These are phyloP conservation scores for Oryza meyeriana DNA, from an alignment of 176 grass and related monocot genomes.

Conservation along the genomic window DNA sequence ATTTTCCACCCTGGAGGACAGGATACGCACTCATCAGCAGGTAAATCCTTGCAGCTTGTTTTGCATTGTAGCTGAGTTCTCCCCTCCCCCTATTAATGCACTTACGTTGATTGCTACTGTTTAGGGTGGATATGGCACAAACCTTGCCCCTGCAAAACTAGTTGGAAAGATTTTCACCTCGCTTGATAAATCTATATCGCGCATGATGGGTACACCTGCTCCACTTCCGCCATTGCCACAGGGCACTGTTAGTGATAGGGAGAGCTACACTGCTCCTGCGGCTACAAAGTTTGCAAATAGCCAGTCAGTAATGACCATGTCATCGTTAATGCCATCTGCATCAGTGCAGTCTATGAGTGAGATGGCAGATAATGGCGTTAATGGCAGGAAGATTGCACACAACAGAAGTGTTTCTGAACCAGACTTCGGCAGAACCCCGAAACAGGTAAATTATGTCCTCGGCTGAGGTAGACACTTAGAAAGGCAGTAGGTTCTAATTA, in stretches of 20 bases:
- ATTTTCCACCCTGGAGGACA: slow-evolving; percentile 83
- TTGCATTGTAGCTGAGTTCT: slow-evolving; percentile 3
- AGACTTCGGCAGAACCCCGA: slow-evolving; percentile 81
- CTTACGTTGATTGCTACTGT: slow-evolving; percentile 7
- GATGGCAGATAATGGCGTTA: slow-evolving; percentile 45
- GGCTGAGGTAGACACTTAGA: slow-evolving; percentile 6
- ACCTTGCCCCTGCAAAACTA: slow-evolving; percentile 74
- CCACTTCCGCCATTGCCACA: slow-evolving; percentile 71
- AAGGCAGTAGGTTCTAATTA: neutral
- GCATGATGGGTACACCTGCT: slow-evolving; percentile 88
- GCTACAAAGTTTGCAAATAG: slow-evolving; percentile 75
- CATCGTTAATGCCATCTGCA: slow-evolving; percentile 64
- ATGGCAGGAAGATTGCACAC: slow-evolving; percentile 60
- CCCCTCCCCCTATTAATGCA: neutral
- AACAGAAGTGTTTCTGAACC: slow-evolving; percentile 97
- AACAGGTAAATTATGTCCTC: slow-evolving; percentile 52
- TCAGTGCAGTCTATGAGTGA: slow-evolving; percentile 76
- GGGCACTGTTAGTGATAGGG: slow-evolving; percentile 51
- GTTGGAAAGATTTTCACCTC: slow-evolving; percentile 89
- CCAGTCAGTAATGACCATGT: slow-evolving; percentile 78
- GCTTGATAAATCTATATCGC: slow-evolving; percentile 82
- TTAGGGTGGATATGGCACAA: slow-evolving; percentile 90
- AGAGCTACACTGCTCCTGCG: slow-evolving; percentile 38
- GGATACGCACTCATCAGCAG: slow-evolving; percentile 92
- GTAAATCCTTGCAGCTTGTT: slow-evolving; percentile 30